Percentiles rank a stretch among this genome's conserved stretches.
phyloP scores from a whole-genome alignment of 768 basidiomycete genomes.

The Mrakia hoshinonis region DNA sequence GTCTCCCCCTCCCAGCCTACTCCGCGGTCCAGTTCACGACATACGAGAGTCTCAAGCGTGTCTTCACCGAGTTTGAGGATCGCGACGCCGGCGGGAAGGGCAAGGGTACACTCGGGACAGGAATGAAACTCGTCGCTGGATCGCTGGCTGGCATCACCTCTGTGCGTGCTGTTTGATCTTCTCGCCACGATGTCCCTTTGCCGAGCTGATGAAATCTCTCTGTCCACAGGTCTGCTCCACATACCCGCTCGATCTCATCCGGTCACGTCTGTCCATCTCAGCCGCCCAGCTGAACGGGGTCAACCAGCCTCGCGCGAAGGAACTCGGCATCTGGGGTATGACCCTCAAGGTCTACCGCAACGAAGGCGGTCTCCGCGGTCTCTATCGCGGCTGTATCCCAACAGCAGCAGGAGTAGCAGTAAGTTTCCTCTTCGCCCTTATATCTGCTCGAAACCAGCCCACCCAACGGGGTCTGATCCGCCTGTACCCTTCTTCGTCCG shows the following conservation, averaged over 20 bases:
- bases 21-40: slow-evolving; percentile 46
- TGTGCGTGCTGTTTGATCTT: slow-evolving; percentile 59
- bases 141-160: slow-evolving; percentile 89
- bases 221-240: slow-evolving; percentile 32
- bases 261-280: slow-evolving; percentile 84
- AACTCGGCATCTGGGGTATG: slow-evolving; percentile 67
- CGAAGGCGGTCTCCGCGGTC: slow-evolving; percentile 77
- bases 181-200: neutral
- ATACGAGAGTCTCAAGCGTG: slow-evolving; percentile 61
- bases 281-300: slow-evolving; percentile 20
- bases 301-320: slow-evolving; percentile 1
- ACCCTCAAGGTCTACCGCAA: slow-evolving; percentile 78
- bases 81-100: slow-evolving; percentile 66
- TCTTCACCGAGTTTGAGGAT: slow-evolving; percentile 29
- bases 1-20: slow-evolving; percentile 47
- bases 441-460: neutral
- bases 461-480: neutral
- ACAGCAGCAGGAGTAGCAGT: slow-evolving; percentile 48
- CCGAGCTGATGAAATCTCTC: neutral
- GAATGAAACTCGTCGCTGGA: slow-evolving; percentile 72
- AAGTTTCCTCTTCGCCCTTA: neutral
- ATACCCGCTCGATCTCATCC: slow-evolving; percentile 86
- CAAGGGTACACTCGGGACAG: slow-evolving; percentile 72
- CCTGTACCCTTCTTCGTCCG: neutral
- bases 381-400: slow-evolving; percentile 73